phyloP scores from a whole-genome alignment of 768 basidiomycete species.

The Sporobolomyces phaffii region DNA sequence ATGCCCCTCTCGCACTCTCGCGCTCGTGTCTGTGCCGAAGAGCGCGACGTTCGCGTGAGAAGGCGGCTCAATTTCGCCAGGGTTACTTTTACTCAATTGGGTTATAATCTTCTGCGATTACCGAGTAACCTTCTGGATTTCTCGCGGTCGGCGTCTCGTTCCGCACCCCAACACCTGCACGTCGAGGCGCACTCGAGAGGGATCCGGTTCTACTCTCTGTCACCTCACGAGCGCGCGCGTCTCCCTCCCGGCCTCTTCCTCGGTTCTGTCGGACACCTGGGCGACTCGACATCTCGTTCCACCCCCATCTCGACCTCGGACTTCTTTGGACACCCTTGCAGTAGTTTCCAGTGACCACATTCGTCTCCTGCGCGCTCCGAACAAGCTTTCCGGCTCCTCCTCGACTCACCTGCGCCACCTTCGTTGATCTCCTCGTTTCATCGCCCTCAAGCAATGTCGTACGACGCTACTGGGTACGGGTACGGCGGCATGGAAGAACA shows the following conservation, averaged over 20 bases:
- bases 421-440: background rate
- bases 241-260: background rate
- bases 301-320: too few species aligned
- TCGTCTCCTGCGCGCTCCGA: too few species aligned
- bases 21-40: too few species aligned
- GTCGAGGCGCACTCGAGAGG: background rate
- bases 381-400: background rate
- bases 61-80: too few species aligned
- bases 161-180: background rate
- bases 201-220: background rate
- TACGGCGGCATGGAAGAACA: conserved; percentile 1
- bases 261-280: background rate
- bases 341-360: background rate
- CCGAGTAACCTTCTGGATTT: background rate
- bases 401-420: background rate
- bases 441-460: background rate
- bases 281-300: too few species aligned
- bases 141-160: too few species aligned
- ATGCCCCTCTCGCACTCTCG: too few species aligned
- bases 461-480: conserved; percentile 2
- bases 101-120: too few species aligned
- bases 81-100: too few species aligned
- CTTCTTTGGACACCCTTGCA: too few species aligned
- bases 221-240: background rate
- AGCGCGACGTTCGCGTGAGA: too few species aligned